Conservation (phyloP, 2,329 filamentous ascomycete genomes). For the Trichoderma harzianum region DNA sequence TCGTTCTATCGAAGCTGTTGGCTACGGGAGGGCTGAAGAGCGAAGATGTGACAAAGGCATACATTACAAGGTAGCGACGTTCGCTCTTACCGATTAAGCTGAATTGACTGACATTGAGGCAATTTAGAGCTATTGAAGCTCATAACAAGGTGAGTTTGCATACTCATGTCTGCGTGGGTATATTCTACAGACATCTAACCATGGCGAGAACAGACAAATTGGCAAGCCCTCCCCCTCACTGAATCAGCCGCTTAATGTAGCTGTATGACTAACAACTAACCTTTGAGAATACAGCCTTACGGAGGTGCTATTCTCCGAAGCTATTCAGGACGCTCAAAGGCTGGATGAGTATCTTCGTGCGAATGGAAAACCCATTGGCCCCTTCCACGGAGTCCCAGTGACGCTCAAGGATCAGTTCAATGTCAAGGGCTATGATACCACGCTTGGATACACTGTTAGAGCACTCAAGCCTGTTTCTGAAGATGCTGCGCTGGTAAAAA, state of each 20-base stretch:
- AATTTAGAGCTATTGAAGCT: not conserved
- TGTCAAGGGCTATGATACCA: slow-evolving; percentile 54
- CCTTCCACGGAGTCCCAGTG: slow-evolving; percentile 25
- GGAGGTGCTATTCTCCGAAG: not conserved
- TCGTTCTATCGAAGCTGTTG: not conserved
- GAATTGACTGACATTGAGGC: not conserved
- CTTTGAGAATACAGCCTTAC: not conserved
- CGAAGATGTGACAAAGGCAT: not conserved
- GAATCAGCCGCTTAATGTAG: not conserved
- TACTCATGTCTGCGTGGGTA: not conserved
- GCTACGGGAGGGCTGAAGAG: not conserved
- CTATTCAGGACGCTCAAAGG: not conserved
- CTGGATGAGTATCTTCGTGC: not conserved
- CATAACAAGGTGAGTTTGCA: not conserved
- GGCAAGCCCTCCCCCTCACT: not conserved
- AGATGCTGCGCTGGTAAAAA: slow-evolving; percentile 46
- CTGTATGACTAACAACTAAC: not conserved
- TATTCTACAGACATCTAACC: not conserved
- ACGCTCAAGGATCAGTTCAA: slow-evolving; percentile 59
- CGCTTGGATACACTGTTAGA: slow-evolving; percentile 54
- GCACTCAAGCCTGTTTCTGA: slow-evolving; percentile 47
- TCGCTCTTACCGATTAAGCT: not conserved
- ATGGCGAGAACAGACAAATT: not conserved
- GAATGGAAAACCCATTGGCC: slow-evolving; percentile 7
- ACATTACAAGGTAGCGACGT: not conserved